phyloP scores from a whole-genome alignment of 768 basidiomycete species.

The Pisolithus orientalis region DNA sequence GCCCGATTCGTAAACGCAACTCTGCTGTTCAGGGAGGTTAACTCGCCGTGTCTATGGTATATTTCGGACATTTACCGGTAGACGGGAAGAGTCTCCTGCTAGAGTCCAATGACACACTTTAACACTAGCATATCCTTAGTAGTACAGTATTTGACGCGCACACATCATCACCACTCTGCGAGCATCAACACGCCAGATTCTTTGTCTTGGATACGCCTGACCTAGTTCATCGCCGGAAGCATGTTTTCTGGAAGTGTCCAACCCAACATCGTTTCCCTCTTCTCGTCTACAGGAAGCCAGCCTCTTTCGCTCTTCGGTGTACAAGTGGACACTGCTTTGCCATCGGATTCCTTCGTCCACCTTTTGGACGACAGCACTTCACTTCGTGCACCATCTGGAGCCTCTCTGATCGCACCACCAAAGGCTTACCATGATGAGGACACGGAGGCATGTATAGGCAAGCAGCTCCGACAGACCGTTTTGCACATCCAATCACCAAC shows the following conservation, averaged over 20 bases:
- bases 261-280: constrained; percentile 59
- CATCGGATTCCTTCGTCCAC: constrained; percentile 59
- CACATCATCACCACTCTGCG: no score
- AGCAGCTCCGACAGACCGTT: constrained; percentile 54
- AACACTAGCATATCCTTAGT: no score
- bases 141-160: no score
- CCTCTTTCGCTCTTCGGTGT: constrained; percentile 52
- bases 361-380: constrained; percentile 56
- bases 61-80: no score
- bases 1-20: no score
- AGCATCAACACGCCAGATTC: no score
- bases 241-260: constrained; percentile 61
- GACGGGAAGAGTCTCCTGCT: no score
- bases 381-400: constrained; percentile 36
- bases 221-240: background rate
- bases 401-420: constrained; percentile 39
- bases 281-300: constrained; percentile 65
- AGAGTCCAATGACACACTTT: no score
- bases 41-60: background rate
- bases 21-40: background rate
- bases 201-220: no score
- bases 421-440: constrained; percentile 22
- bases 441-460: constrained; percentile 27
- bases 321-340: constrained; percentile 42
- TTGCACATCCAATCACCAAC: constrained; percentile 79